These are phyloP conservation scores for Fennellomyces sp. DNA, from an alignment of 371 early-diverging fungal species.

Conservation along the genomic window DNA sequence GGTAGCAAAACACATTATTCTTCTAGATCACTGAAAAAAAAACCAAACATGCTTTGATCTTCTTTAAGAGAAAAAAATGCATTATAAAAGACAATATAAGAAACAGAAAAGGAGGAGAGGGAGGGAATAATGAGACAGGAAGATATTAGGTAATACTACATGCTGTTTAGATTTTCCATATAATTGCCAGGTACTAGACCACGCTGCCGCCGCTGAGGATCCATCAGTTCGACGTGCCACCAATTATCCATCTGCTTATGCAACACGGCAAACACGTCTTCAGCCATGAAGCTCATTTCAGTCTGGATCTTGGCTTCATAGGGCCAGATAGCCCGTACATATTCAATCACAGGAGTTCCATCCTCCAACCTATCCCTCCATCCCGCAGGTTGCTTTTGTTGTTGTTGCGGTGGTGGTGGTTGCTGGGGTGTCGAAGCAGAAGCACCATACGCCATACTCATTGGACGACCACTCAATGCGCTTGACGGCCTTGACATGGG, in stretches of 20 bases:
- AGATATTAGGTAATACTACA: no score
- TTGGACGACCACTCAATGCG: constrained; percentile 3
- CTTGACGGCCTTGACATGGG: constrained; percentile 3
- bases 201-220: constrained; percentile 15
- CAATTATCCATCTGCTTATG: constrained; percentile 34
- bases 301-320: constrained; percentile 27
- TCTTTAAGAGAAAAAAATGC: no score
- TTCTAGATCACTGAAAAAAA: no score
- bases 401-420: not conserved
- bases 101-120: not conserved
- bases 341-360: constrained; percentile 17
- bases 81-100: no score
- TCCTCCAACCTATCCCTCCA: no score
- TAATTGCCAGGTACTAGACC: constrained; percentile 39
- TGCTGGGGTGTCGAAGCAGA: not conserved
- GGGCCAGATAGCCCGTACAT: constrained; percentile 29
- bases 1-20: no score
- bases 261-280: constrained; percentile 27
- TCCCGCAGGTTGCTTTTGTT: not conserved
- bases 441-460: constrained; percentile 9
- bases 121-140: not conserved
- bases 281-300: constrained; percentile 17
- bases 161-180: constrained; percentile 13
- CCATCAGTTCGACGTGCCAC: constrained; percentile 30
- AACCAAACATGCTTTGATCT: no score